phyloP scores from a whole-genome alignment of 768 basidiomycete species.

The Cystofilobasidium ferigula region DNA sequence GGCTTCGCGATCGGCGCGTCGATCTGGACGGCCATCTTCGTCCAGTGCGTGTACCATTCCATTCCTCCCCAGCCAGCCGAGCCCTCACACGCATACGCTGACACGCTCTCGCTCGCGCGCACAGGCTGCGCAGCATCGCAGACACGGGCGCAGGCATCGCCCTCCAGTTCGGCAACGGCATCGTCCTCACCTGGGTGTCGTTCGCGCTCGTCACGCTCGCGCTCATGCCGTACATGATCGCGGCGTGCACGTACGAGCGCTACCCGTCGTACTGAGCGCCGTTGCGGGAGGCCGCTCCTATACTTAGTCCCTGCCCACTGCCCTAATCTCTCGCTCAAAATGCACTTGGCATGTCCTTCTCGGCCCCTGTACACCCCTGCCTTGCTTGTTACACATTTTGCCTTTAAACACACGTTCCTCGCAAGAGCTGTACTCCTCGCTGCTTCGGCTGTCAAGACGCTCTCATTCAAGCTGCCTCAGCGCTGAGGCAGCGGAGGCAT shows the following conservation, averaged over 20 bases:
- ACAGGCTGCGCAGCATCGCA: background rate
- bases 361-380: no score
- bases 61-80: background rate
- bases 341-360: no score
- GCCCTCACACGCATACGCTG: background rate
- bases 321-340: no score
- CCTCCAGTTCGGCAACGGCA: slow-evolving; percentile 14
- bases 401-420: no score
- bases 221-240: slow-evolving; percentile 20
- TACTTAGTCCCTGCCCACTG: background rate
- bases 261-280: background rate
- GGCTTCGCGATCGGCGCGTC: slow-evolving; percentile 18
- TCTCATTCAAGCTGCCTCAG: background rate
- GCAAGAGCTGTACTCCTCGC: no score
- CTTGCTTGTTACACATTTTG: no score
- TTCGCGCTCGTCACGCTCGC: slow-evolving; percentile 17
- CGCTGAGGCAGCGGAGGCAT: slow-evolving; percentile 14
- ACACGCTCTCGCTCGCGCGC: background rate
- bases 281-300: no score
- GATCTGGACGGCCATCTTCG: slow-evolving; percentile 21
- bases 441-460: no score
- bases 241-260: background rate
- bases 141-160: slow-evolving; percentile 5
- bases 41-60: slow-evolving; percentile 2
- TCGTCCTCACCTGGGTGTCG: slow-evolving; percentile 23